Evolutionary conservation across 2,329 filamentous ascomycete genomes (phyloP).

Genomic region (Pseudocercospora crystallina): DNA sequence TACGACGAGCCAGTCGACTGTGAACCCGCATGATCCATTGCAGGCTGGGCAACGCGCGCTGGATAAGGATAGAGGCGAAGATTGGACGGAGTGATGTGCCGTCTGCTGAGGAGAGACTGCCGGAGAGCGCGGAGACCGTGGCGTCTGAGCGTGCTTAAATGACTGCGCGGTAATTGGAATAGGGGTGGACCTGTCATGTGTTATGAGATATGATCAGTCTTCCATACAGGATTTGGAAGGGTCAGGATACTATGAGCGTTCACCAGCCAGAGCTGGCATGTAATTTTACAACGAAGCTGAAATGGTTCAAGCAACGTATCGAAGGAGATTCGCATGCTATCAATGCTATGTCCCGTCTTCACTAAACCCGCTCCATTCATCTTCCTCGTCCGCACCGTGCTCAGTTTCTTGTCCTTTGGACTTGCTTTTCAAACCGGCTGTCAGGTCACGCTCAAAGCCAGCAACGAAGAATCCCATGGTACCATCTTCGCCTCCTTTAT

Average conservation of each 20-base stretch:
- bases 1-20: constrained; percentile 20
- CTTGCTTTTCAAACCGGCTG: background rate
- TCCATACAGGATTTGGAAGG: no score
- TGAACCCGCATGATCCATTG: constrained; percentile 35
- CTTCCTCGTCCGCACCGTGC: constrained; percentile 28
- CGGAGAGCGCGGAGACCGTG: constrained; percentile 32
- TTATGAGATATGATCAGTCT: no score
- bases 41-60: constrained; percentile 40
- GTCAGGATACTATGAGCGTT: no score
- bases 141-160: constrained; percentile 22
- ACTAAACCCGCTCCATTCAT: constrained; percentile 48
- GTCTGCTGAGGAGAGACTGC: constrained; percentile 38
- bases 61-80: constrained; percentile 35
- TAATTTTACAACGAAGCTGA: no score
- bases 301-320: no score
- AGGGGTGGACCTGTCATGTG: no score
- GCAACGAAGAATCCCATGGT: constrained; percentile 96
- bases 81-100: constrained; percentile 35
- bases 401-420: background rate
- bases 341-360: constrained; percentile 28
- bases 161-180: no score
- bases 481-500: constrained; percentile 75
- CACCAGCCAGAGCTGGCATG: no score
- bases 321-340: no score
- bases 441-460: constrained; percentile 68